Conservation (phyloP, 1,139 yeast species). For the Tardiomyces depauwii region DNA sequence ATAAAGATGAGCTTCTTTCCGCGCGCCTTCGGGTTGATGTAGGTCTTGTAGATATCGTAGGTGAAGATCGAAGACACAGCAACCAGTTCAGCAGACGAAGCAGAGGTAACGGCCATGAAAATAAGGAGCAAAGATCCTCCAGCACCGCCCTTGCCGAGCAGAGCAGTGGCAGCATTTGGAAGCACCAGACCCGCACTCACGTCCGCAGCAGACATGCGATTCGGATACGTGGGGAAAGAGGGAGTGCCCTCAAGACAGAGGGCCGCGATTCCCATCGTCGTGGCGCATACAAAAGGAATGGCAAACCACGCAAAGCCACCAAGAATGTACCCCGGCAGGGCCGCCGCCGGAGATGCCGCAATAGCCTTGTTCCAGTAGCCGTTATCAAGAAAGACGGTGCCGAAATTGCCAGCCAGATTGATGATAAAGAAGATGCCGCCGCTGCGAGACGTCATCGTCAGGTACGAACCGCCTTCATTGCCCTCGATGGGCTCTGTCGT, state of each 20-base stretch:
- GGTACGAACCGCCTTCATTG: conserved; percentile 59
- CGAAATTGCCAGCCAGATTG: conserved; percentile 77
- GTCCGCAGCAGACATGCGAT: conserved; percentile 48
- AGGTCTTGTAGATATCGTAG: conserved; percentile 72
- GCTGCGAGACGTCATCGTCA: conserved; percentile 62
- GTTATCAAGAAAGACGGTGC: conserved; percentile 79
- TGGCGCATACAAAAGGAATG: conserved; percentile 70
- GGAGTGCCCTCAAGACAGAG: conserved; percentile 57
- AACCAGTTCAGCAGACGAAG: conserved; percentile 64
- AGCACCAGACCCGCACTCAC: conserved; percentile 73
- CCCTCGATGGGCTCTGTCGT: conserved; percentile 52
- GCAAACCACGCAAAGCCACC: conserved; percentile 95
- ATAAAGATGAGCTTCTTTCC: conserved; percentile 59
- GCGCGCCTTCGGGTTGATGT: conserved; percentile 64
- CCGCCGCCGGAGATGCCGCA: conserved; percentile 74
- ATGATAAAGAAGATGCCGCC: conserved; percentile 82
- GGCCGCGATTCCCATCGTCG: conserved; percentile 77
- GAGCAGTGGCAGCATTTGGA: conserved; percentile 78
- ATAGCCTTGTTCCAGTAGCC: conserved; percentile 87
- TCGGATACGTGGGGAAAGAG: conserved; percentile 69
- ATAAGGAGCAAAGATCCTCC: conserved; percentile 64
- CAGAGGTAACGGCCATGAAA: conserved; percentile 65
- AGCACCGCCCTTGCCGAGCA: conserved; percentile 82
- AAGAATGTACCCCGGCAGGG: conserved; percentile 78
- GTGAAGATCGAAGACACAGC: conserved; percentile 80